Percentiles rank a stretch among this genome's conserved stretches.
Evolutionary conservation across 2,329 filamentous ascomycete species (phyloP).

Genomic region (Microcyclospora pomicola): DNA sequence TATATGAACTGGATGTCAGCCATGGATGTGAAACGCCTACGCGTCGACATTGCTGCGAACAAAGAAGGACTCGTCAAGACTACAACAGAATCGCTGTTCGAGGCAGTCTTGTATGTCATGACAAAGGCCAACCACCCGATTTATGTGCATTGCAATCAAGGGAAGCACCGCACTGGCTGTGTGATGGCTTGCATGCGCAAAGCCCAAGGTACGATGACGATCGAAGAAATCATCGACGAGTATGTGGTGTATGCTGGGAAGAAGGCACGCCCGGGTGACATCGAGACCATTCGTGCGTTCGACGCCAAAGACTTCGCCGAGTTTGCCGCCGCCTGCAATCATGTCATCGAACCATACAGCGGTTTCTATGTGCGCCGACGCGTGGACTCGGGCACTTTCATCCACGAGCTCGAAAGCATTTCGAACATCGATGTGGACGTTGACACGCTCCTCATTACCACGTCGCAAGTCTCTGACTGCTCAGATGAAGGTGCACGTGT

Average conservation of each 20-base stretch:
- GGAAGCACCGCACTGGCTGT: slow-evolving; percentile 84
- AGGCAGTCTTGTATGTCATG: slow-evolving; percentile 57
- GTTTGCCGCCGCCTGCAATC: slow-evolving; percentile 8
- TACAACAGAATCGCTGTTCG: slow-evolving; percentile 50
- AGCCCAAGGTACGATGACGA: slow-evolving; percentile 49
- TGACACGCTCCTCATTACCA: too few relatives aligned
- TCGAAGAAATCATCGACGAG: slow-evolving; percentile 52
- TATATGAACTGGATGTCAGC: slow-evolving; percentile 47
- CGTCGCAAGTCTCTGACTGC: too few relatives aligned
- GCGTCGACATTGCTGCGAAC: slow-evolving; percentile 74
- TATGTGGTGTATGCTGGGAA: slow-evolving; percentile 49
- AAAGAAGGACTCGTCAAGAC: slow-evolving; percentile 56
- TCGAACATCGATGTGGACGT: too few relatives aligned
- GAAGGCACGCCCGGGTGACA: slow-evolving; percentile 36
- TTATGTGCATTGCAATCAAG: slow-evolving; percentile 85
- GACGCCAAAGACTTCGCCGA: slow-evolving; percentile 27
- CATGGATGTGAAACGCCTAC: slow-evolving; percentile 56
- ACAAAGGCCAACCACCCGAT: slow-evolving; percentile 64
- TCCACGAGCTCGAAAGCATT: not conserved
- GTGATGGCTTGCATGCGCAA: slow-evolving; percentile 71
- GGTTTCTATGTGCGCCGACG: not conserved
- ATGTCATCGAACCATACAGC: slow-evolving; percentile 2
- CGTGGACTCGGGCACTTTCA: not conserved
- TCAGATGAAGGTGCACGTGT: too few relatives aligned
- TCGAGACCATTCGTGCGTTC: slow-evolving; percentile 31